These are phyloP conservation scores for Fraxinus baroniana DNA, from an alignment of 305 asterid genomes.

Conservation along the genomic window DNA sequence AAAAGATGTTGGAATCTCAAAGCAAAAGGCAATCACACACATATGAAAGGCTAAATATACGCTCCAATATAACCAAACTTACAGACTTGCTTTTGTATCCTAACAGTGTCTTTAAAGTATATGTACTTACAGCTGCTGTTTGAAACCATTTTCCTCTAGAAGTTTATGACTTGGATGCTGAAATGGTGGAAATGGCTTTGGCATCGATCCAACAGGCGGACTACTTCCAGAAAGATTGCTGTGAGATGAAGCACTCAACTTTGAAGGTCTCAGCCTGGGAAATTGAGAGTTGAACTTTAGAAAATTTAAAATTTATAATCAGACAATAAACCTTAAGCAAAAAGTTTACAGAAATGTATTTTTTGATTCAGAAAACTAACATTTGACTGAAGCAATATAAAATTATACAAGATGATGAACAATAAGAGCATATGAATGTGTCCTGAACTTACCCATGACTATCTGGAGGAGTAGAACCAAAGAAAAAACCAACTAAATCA, in stretches of 20 bases:
- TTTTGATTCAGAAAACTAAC: neutral
- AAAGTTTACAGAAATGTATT: neutral
- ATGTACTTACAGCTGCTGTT: slow-evolving; percentile 72
- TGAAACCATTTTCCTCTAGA: slow-evolving; percentile 85
- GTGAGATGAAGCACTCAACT: slow-evolving; percentile 75
- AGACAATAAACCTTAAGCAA: slow-evolving; percentile 5
- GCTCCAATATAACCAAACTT: neutral
- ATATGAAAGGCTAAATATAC: slow-evolving; percentile 8
- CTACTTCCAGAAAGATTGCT: slow-evolving; percentile 57
- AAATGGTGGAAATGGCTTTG: slow-evolving; percentile 75
- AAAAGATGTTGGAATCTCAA: neutral
- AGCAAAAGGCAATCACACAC: neutral
- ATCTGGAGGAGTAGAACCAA: slow-evolving; percentile 93
- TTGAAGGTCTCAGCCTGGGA: slow-evolving; percentile 53
- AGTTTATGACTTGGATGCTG: slow-evolving; percentile 90
- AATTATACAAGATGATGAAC: neutral
- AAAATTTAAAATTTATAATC: neutral
- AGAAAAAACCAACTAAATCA: slow-evolving; percentile 88
- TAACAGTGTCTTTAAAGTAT: slow-evolving; percentile 14
- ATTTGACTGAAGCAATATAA: neutral
- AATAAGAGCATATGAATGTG: neutral
- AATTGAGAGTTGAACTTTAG: slow-evolving; percentile 12
- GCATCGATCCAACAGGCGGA: slow-evolving; percentile 80
- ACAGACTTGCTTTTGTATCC: slow-evolving; percentile 9
- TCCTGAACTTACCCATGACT: slow-evolving; percentile 59